Percentiles rank a stretch among this genome's conserved stretches.
Conservation (phyloP, 2,329 filamentous ascomycete genomes). For the Pseudogymnoascus sp. region DNA sequence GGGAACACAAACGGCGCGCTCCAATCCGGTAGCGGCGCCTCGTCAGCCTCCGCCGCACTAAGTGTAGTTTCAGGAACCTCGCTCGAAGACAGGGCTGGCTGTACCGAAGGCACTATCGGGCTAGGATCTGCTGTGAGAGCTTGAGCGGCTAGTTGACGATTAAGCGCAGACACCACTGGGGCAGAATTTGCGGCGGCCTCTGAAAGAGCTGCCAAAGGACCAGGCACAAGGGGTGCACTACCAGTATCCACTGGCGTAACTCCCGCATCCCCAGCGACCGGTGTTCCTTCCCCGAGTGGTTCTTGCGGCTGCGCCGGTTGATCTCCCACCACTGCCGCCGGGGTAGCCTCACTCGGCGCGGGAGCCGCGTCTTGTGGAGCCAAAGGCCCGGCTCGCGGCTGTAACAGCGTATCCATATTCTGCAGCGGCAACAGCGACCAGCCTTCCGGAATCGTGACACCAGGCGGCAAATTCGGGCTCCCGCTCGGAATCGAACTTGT, state of each 20-base stretch:
- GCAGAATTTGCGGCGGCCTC: not conserved
- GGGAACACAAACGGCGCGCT: constrained; percentile 1
- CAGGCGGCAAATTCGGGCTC: constrained; percentile 54
- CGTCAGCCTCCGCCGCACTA: not conserved
- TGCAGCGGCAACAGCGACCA: constrained; percentile 60
- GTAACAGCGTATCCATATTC: constrained; percentile 29
- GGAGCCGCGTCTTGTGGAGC: not conserved
- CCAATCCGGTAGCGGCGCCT: not conserved
- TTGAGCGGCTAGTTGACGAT: not conserved
- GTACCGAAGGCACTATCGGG: not conserved
- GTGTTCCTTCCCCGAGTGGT: not conserved
- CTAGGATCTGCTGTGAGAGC: not conserved
- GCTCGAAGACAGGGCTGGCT: not conserved
- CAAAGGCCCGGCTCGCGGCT: constrained; percentile 14
- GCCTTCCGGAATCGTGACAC: constrained; percentile 56
- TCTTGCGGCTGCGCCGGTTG: not conserved
- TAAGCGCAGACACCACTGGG: not conserved
- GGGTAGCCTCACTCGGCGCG: not conserved
- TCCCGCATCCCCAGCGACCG: not conserved
- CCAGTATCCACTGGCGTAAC: not conserved
- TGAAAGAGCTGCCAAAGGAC: not conserved
- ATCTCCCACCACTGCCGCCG: not conserved
- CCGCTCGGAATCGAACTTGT: constrained; percentile 50
- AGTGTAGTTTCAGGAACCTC: not conserved
- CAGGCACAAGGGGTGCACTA: not conserved